Evolutionary conservation across 768 basidiomycete genomes (phyloP), one percentile per base, ranked within the genome.

Genomic region (Lactarius tabidus): DNA sequence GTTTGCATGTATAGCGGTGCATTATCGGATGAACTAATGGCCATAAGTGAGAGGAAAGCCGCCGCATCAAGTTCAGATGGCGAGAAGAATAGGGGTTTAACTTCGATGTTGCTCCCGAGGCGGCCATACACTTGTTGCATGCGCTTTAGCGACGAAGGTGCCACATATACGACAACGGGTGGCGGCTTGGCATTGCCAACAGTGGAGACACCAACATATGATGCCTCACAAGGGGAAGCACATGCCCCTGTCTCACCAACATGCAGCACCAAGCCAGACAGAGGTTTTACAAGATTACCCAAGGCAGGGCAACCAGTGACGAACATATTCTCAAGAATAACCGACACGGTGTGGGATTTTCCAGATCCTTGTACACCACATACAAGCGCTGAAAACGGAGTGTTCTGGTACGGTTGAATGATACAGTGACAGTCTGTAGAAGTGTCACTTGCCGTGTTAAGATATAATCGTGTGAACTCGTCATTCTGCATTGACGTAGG

Each of bases 281-380:
- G 78, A 0, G 87, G 76, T 65, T 83, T 85, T 31, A 80, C 72
- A 9, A 87, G 72, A 0, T 71, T 72, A 0, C 90, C 89, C 20
- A 85, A 81, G 0, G 79, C 68, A 2, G 78, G 69, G 62, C 80
- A 79, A 17, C 77, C 74, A 0, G 85, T 68, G n/a, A 90, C 81
- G 9, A 90, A 76, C 84, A 90, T 87, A 65, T 79, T 86, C 71
- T 91, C 90, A 0, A 91, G 71, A 6, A 91, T 77, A 0, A 86
- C 82, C 0, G 88, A 85, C 2, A 89, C 83, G 0, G 87, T 89
- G 58, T 91, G 89, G 0, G 87, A 89, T 70, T 91, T 90, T 10
- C 89, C 89, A 0, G 88, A 86, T 0, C 89, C 88, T 76, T 90
- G 89, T 0, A 89, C 88, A 0, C 89, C 89, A 59, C 89, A 91